A percentile compares a stretch with the other conserved stretches of the same genome.
These are phyloP conservation scores for Vitis amurensis DNA, from an alignment of 164 flowering plant species.

Conservation along the genomic window DNA sequence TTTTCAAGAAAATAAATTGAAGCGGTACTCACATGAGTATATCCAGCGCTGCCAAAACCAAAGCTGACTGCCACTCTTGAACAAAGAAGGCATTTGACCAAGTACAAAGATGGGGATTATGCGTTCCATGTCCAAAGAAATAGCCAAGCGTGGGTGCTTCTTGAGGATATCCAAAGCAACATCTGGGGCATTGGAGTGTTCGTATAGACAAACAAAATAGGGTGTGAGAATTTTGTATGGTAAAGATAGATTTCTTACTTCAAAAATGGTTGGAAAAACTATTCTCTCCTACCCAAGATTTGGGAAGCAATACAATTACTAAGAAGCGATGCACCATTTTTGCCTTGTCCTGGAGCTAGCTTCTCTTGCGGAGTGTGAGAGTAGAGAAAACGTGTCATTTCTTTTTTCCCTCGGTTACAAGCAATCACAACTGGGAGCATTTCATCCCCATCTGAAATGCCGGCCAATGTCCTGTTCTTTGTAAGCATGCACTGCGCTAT, in stretches of 20 bases:
- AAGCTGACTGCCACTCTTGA: slow-evolving; percentile 18
- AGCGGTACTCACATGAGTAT: slow-evolving; percentile 1
- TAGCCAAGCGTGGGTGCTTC: background rate
- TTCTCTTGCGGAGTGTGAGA: background rate
- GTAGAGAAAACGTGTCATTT: background rate
- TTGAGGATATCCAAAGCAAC: slow-evolving; percentile 6
- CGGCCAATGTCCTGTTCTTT: background rate
- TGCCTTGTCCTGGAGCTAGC: background rate
- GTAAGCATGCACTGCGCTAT: slow-evolving; percentile 2
- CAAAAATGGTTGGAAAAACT: background rate
- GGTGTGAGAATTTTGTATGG: background rate
- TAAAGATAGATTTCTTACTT: background rate
- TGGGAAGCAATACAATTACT: too few relatives aligned
- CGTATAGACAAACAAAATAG: background rate
- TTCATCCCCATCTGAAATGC: background rate
- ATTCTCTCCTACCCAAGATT: too few relatives aligned
- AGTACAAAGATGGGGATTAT: background rate
- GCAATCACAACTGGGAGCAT: background rate
- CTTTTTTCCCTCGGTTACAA: background rate
- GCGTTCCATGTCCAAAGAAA: background rate
- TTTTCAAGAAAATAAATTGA: too few relatives aligned
- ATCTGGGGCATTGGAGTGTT: background rate
- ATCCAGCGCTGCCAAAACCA: slow-evolving; percentile 19
- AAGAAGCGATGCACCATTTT: background rate
- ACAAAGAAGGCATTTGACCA: slow-evolving; percentile 22